Evolutionary conservation across 805 yeast species (phyloP), one percentile per base, ranked within the genome.

Genomic region (Tetrapisispora taiwanensis): DNA sequence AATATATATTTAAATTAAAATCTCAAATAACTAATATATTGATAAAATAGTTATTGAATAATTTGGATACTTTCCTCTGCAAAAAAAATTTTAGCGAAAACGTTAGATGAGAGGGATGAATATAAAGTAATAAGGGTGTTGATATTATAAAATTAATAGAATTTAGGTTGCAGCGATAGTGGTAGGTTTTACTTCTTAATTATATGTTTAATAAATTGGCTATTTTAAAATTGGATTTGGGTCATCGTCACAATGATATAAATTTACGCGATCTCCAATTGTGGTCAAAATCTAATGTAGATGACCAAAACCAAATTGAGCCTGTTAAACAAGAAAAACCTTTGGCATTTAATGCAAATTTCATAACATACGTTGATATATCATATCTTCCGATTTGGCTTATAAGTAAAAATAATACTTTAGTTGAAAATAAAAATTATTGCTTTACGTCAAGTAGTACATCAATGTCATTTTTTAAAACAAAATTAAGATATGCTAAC

Each of bases 351-450:
- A 53, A 41, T 19, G 60, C 58, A 3, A 30, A 43, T 6, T 53
- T 54, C 35, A 13, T 53, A 3, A 51, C 48, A 20, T 58, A 58
- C 34, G 52, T 60, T 9, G 55, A 52, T 39, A 13, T 56, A 13
- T 22, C 39, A 6, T 54, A 47, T 34, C 34, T 60, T 30, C 66
- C 66, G 1, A 24, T 58, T n/a, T 61, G 66, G 66, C 18, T 36
- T 40, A 3, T 47, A 32, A 15, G 28, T 17, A 9, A 19, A 17
- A 10, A 43, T 46, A 33, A 36, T 28, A 27, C 17, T 12, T 3
- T 13, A 15, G 13, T 14, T n/a, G 32, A 37, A 6, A 27, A 27
- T 28, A 6, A 8, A 13, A 17, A 17, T 15, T 22, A 42, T 12
- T 60, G 63, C 44, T 55, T 45, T 39, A 60, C 62, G 2, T 39